Percentiles rank a stretch among this genome's conserved stretches.
These are phyloP conservation scores for Acacia pycnantha DNA, from an alignment of 331 rosid genomes.

Conservation along the genomic window DNA sequence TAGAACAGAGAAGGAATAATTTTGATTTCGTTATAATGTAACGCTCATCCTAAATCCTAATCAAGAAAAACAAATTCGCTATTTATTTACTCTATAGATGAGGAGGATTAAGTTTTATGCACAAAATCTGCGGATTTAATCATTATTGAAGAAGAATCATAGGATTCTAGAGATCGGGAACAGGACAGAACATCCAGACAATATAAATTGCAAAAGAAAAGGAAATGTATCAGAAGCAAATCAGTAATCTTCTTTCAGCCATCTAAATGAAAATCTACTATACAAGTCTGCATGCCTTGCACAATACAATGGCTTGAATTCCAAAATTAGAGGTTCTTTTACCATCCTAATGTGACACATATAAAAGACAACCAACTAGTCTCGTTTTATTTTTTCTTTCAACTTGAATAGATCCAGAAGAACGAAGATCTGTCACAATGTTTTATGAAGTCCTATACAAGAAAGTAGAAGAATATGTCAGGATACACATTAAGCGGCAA, in stretches of 20 bases:
- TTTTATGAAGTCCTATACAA: slow-evolving; percentile 81
- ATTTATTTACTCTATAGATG: neutral
- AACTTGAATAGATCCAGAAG: slow-evolving; percentile 53
- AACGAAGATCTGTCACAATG: slow-evolving; percentile 78
- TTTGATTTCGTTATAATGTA: neutral
- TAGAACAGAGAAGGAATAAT: neutral
- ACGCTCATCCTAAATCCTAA: neutral
- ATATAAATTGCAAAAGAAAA: neutral
- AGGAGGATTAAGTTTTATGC: neutral
- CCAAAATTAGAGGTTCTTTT: slow-evolving; percentile 39
- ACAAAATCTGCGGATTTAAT: neutral
- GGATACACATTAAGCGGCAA: slow-evolving; percentile 33
- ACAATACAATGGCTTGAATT: slow-evolving; percentile 37
- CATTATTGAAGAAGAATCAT: neutral
- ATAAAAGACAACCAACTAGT: slow-evolving; percentile 38
- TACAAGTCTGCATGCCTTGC: slow-evolving; percentile 32
- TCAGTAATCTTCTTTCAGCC: slow-evolving; percentile 10
- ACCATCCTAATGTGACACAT: slow-evolving; percentile 39
- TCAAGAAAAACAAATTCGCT: neutral
- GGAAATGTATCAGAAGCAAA: slow-evolving; percentile 11
- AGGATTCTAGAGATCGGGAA: neutral
- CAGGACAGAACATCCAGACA: neutral
- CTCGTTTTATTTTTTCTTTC: slow-evolving; percentile 34
- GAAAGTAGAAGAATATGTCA: slow-evolving; percentile 52
- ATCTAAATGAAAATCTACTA: slow-evolving; percentile 23